phyloP scores from a whole-genome alignment of 2,329 filamentous ascomycete species.

The Aspergillus phoenicis region DNA sequence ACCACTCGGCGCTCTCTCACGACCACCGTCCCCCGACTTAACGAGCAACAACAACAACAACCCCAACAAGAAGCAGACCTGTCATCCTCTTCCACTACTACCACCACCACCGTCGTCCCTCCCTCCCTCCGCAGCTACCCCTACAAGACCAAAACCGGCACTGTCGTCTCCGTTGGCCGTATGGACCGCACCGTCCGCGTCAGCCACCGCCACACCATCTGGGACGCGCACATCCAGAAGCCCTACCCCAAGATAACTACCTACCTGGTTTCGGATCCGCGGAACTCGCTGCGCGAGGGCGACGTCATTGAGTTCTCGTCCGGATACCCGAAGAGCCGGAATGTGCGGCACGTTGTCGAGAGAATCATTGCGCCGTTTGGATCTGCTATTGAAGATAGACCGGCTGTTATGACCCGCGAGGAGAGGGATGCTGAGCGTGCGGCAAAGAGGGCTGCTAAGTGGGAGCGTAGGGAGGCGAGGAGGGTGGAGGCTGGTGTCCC shows the following conservation, averaged over 20 bases:
- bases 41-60: conserved; percentile 6
- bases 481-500: conserved; percentile 20
- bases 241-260: conserved; percentile 38
- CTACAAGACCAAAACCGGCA: conserved; percentile 40
- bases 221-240: conserved; percentile 43
- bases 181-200: conserved; percentile 48
- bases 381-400: conserved; percentile 37
- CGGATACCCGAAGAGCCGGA: conserved; percentile 41
- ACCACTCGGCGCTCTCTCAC: conserved; percentile 19
- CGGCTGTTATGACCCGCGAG: conserved; percentile 37
- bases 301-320: conserved; percentile 50
- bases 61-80: conserved; percentile 6
- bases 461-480: conserved; percentile 33
- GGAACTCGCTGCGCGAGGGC: conserved; percentile 46
- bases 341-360: conserved; percentile 46
- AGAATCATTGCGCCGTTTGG: conserved; percentile 47
- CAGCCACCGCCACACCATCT: conserved; percentile 35
- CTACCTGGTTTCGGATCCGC: conserved; percentile 43
- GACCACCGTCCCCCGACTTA: conserved; percentile 17
- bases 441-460: conserved; percentile 36
- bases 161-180: conserved; percentile 44
- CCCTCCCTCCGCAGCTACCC: conserved; percentile 40
- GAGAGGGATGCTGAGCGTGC: conserved; percentile 38
- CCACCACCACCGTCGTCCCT: conserved; percentile 19
- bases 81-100: neutral